phyloP scores from a whole-genome alignment of 2,329 filamentous ascomycete species.

The Raffaelea arxii region DNA sequence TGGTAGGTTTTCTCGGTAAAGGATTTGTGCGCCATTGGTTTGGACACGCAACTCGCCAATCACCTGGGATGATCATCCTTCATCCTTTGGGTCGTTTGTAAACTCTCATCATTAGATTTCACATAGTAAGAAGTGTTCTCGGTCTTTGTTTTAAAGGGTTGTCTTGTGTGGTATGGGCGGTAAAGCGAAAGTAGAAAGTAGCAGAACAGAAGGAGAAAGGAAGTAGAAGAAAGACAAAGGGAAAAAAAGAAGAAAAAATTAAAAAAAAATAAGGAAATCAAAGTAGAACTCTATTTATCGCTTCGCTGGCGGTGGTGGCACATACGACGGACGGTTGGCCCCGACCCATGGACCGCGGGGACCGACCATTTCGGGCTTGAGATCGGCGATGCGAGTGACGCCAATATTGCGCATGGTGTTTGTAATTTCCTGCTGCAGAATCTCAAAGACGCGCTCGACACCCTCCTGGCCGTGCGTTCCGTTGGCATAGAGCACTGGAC shows the following conservation, averaged over 20 bases:
- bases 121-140: too few species aligned
- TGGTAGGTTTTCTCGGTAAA: too few species aligned
- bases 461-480: conserved; percentile 8
- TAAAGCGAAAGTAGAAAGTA: too few species aligned
- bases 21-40: too few species aligned
- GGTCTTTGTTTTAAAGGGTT: too few species aligned
- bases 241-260: neutral
- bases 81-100: too few species aligned
- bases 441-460: conserved; percentile 7
- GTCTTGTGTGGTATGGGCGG: too few species aligned
- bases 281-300: neutral
- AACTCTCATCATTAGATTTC: too few species aligned
- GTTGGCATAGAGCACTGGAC: conserved; percentile 10
- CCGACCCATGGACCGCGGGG: conserved; percentile 6
- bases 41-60: too few species aligned
- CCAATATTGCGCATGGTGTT: conserved; percentile 11
- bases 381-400: conserved; percentile 4
- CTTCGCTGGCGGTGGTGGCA: neutral
- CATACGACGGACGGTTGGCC: neutral
- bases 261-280: neutral
- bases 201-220: neutral
- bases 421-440: conserved; percentile 7
- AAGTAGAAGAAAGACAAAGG: neutral
- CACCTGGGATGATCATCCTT: too few species aligned
- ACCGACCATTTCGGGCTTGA: conserved; percentile 8